phyloP scores from a whole-genome alignment of 768 basidiomycete genomes.

The Termitomyces sp. region DNA sequence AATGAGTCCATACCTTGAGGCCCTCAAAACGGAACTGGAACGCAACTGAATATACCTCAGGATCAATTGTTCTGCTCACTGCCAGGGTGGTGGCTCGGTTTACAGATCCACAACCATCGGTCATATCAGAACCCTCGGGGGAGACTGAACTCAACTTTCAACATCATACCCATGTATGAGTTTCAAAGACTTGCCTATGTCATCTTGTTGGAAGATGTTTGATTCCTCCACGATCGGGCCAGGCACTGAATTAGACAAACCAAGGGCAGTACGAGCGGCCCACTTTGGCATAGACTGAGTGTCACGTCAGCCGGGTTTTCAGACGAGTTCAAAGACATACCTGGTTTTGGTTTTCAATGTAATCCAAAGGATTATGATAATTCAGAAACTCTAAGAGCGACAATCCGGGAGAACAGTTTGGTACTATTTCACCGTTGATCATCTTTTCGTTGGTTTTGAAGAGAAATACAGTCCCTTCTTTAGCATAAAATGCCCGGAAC shows the following conservation, averaged over 20 bases:
- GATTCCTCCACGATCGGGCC: slow-evolving; percentile 37
- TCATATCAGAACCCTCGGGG: slow-evolving; percentile 40
- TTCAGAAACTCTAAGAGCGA: slow-evolving; percentile 46
- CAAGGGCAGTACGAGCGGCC: slow-evolving; percentile 58
- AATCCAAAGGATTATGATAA: slow-evolving; percentile 50
- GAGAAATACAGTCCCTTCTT: slow-evolving; percentile 55
- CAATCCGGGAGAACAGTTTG: slow-evolving; percentile 8
- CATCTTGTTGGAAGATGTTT: slow-evolving; percentile 37
- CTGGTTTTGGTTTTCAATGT: slow-evolving; percentile 41
- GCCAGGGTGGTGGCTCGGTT: slow-evolving; percentile 33
- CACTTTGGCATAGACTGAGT: slow-evolving; percentile 60
- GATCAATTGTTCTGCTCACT: slow-evolving; percentile 29
- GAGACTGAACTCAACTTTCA: slow-evolving; percentile 20
- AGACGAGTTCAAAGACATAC: slow-evolving; percentile 25
- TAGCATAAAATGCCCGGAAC: slow-evolving; percentile 59
- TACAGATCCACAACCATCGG: slow-evolving; percentile 51
- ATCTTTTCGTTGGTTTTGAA: slow-evolving; percentile 48
- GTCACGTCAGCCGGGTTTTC: neutral
- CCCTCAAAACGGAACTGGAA: slow-evolving; percentile 50
- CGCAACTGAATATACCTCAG: slow-evolving; percentile 39
- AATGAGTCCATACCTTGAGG: slow-evolving; percentile 39
- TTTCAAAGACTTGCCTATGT: slow-evolving; percentile 40
- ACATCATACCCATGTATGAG: neutral
- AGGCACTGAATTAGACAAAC: slow-evolving; percentile 62
- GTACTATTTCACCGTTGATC: slow-evolving; percentile 15